These are phyloP conservation scores for Torulaspora indica DNA, from an alignment of 805 yeast genomes.

Conservation along the genomic window DNA sequence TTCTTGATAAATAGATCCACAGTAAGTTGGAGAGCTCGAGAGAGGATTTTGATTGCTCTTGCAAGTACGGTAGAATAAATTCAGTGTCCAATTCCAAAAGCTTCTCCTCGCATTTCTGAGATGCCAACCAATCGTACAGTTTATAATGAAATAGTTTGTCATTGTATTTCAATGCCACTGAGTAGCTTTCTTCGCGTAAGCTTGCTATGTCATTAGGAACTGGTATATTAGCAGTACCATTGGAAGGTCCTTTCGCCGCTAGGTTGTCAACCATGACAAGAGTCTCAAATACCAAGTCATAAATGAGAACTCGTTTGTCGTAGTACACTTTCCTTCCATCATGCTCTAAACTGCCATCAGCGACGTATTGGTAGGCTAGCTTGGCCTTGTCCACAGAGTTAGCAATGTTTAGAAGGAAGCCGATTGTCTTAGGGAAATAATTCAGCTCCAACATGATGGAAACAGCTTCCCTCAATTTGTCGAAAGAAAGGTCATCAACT, in stretches of 20 bases:
- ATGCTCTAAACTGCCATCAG: slow-evolving; percentile 46
- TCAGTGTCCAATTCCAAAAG: slow-evolving; percentile 78
- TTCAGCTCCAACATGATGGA: slow-evolving; percentile 71
- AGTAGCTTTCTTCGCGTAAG: slow-evolving; percentile 67
- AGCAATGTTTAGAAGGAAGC: slow-evolving; percentile 74
- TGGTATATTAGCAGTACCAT: slow-evolving; percentile 5
- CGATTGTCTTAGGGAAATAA: slow-evolving; percentile 80
- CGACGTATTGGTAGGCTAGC: slow-evolving; percentile 51
- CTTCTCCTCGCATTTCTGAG: slow-evolving; percentile 70
- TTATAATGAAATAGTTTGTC: slow-evolving; percentile 90
- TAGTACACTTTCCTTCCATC: slow-evolving; percentile 50
- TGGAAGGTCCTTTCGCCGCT: slow-evolving; percentile 41
- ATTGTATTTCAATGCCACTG: slow-evolving; percentile 62
- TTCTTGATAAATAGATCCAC: slow-evolving; percentile 85
- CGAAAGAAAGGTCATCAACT: slow-evolving; percentile 69
- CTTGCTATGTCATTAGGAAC: slow-evolving; percentile 44
- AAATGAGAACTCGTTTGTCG: slow-evolving; percentile 54
- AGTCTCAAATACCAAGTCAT: slow-evolving; percentile 69
- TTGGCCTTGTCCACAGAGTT: slow-evolving; percentile 60
- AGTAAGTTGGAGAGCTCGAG: slow-evolving; percentile 73
- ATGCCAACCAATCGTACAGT: slow-evolving; percentile 86
- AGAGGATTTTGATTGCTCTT: slow-evolving; percentile 58
- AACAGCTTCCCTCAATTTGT: slow-evolving; percentile 75
- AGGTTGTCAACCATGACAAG: slow-evolving; percentile 65
- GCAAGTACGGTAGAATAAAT: slow-evolving; percentile 70